Evolutionary conservation across 495 filamentous ascomycete genomes (phyloP), one percentile per base, ranked within the genome.

Genomic region (Neurospora pannonica): DNA sequence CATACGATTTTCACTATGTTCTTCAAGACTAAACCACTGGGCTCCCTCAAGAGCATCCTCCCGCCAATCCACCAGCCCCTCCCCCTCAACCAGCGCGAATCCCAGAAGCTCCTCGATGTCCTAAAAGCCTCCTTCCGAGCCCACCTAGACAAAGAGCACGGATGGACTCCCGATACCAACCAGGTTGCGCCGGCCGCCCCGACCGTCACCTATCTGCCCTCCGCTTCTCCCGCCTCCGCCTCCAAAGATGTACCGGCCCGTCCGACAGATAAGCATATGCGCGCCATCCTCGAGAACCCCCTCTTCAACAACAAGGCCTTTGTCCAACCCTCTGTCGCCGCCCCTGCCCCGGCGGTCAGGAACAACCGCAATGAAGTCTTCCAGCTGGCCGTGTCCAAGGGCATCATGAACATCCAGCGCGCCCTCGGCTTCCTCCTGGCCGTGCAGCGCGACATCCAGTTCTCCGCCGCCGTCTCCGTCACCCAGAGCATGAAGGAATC

Each of bases 91-190:
- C 83, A 83, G 8, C 88, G 86, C 76, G 89, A 94, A 75, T 90
- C 91, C 38, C 85, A 90, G 76, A 87, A 90, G 75, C 85, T 97
- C 2, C 89, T 94, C 72, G 84, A 87, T 36, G 85, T 88, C 72
- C 87, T 97, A 74, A 94, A 91, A 21, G 84, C 86, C 5, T 94
- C 92, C n/a, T 97, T 97, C 82, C 89, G 91, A 72, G 83, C 87
- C 43, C 90, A 92, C 40, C 86, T 97, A 39, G 92, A 95, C 78
- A 83, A 81, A 43, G 88, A 92, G 76, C 88, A 93, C 78, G 88
- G 88, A 43, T 80, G 78, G 75, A 75, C 81, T 19, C 71, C 77
- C 42, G 74, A 76, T 28, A 69, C 77, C 67, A 73, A 75, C n/a
- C 73, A 73, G 43, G 54, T 10, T 54, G 79, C 13, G 72, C 72